Evolutionary conservation across 2,329 filamentous ascomycete species (phyloP), one percentile per base, ranked within the genome.

Genomic region (Pleoardoris graminearum): DNA sequence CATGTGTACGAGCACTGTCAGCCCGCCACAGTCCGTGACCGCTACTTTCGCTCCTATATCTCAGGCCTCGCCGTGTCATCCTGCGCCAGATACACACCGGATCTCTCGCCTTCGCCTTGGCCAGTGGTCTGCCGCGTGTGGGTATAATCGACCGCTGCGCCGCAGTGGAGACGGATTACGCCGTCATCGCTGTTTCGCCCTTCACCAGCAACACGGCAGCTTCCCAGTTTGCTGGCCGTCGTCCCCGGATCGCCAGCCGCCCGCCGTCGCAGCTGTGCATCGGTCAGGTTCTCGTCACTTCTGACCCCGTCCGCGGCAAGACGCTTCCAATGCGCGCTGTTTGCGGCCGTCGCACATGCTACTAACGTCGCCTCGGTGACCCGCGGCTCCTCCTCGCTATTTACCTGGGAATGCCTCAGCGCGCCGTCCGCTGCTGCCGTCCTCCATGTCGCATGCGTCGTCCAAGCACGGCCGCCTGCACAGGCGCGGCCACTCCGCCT

Each of bases 401-500:
- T 50, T 55, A 50, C 55, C 49, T 52, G 50, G 53, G 59, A 52
- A 62, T 63, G 58, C 58, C 36, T 48, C 53, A 44, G 44, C 54
- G 52, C 46, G 32, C 57, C 53, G 29, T 10, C 25, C 6, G 27
- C 57, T 51, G 49, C 55, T 45, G 53, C 50, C 49, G 41, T 36
- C 33, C 41, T 60, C 37, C 53, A 66, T 67, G 63, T 55, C 61
- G 32, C 62, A 65, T 58, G 61, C 54, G 51, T 51, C 58, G 21
- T 54, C 66, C 36, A 68, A 62, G 44, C 67, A 74, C 66, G 73
- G 64, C 49, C 72, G 71, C 50, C 67, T 76, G 8, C 74, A 77
- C 58, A 73, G 73, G 60, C 71, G 74, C 53, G 70, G 65, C 32
- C 65, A 69, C 62, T 76, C 73, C 4, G 67, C 67, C 57, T 73